These are phyloP conservation scores for Suillus variegatus DNA, from an alignment of 768 basidiomycete genomes.

Conservation along the genomic window DNA sequence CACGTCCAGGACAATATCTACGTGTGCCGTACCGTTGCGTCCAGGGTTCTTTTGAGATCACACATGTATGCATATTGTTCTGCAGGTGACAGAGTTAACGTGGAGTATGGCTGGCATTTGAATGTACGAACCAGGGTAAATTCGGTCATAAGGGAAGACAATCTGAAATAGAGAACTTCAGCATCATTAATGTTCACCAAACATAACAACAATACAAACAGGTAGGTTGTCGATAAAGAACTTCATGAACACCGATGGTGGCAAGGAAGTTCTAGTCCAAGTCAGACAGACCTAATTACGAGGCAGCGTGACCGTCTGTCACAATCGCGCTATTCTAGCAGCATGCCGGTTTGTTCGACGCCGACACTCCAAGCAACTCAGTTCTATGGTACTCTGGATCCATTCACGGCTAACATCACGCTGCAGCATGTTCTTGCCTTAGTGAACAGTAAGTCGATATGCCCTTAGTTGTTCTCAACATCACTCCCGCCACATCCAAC, in stretches of 20 bases:
- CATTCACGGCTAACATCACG: no score
- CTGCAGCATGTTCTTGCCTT: no score
- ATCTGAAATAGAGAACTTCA: constrained; percentile 47
- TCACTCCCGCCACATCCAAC: no score
- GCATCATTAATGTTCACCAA: not conserved
- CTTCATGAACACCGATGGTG: constrained; percentile 52
- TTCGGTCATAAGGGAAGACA: constrained; percentile 90
- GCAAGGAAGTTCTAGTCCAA: not conserved
- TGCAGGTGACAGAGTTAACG: constrained; percentile 28
- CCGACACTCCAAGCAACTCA: no score
- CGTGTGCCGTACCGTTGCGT: constrained; percentile 70
- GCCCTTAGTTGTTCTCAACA: no score
- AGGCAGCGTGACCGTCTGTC: no score
- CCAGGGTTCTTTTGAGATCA: constrained; percentile 94
- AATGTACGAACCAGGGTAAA: constrained; percentile 77
- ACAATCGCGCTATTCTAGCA: no score
- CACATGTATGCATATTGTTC: constrained; percentile 99
- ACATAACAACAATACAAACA: constrained; percentile 42
- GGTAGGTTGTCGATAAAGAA: constrained; percentile 82
- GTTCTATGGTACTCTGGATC: no score
- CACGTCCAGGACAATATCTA: not conserved
- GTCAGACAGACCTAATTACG: no score
- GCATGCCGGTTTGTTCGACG: no score
- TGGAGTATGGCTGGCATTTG: constrained; percentile 11
- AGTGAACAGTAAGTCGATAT: no score